phyloP scores from a whole-genome alignment of 257 asterid genomes.

The Solanum chilense region DNA sequence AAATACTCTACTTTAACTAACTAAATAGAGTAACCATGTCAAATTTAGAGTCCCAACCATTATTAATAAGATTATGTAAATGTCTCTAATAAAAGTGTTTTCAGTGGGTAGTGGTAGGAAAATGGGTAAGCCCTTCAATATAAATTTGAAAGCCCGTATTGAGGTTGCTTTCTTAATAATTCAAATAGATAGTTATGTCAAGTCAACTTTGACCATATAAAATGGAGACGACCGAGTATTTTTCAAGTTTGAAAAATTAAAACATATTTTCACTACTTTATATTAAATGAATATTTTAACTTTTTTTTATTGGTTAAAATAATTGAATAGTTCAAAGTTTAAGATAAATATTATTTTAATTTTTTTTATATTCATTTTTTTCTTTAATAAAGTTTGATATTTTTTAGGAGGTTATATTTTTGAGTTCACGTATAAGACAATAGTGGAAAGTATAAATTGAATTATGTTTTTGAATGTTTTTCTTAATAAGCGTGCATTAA shows the following conservation, averaged over 20 bases:
- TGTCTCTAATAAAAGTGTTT: not conserved
- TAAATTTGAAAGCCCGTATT: not conserved
- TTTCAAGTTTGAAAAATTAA: not conserved
- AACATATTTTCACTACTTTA: too few species aligned
- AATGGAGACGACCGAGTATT: not conserved
- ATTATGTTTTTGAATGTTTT: not conserved
- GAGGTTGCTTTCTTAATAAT: not conserved
- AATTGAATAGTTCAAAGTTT: not conserved
- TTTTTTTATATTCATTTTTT: too few species aligned
- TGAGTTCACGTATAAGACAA: too few species aligned
- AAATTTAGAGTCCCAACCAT: not conserved
- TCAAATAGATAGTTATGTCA: not conserved
- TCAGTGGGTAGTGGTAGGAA: not conserved
- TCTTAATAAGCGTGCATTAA: not conserved
- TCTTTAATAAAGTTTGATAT: too few species aligned
- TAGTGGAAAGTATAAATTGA: too few species aligned
- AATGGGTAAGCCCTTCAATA: too few species aligned
- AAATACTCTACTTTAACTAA: not conserved
- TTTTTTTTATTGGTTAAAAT: too few species aligned
- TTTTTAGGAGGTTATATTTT: too few species aligned
- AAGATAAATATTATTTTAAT: too few species aligned
- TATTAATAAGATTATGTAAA: not conserved
- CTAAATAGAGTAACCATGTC: not conserved
- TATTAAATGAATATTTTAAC: too few species aligned
- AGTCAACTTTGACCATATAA: not conserved